Evolutionary conservation across 768 basidiomycete species (phyloP), one percentile per base, ranked within the genome.

Genomic region (Hygrophorus pudorinus): DNA sequence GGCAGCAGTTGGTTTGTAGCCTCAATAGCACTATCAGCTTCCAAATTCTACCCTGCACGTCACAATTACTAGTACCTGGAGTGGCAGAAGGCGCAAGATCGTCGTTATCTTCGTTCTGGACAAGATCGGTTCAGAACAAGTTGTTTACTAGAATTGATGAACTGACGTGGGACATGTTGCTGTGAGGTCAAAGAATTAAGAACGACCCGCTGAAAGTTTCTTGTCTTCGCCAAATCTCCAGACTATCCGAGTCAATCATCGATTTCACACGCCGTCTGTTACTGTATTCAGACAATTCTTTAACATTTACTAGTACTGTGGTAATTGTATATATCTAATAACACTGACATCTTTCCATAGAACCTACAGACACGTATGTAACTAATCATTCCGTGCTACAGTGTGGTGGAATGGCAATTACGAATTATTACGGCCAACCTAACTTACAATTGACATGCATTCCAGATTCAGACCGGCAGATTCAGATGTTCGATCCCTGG

Each of bases 1-100:
- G 27, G 71, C 75, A 46, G 72, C 78, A 29, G 67, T 59, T 30
- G 75, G 76, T 63, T 83, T 89, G 71, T 89, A 90, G 46, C 87
- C 87, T 87, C 30, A 45, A 46, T 35, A 53, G 51, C 48, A 29
- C 31, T 41, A 51, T 46, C 41, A 49, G 44, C 42, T 41, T 31
- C n/a, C n/a, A 24, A 24, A 33, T 24, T 16, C 17, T 40, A 44
- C 40, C 37, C 16, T 36, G 16, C 28, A 41, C 32, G n/a, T 38
- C 14, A 34, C 24, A 30, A 28, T 33, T 28, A 36, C 38, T 39
- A 46, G 51, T 46, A 79, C 85, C 86, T 64, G 82, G 82, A 44
- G 87, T 88, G 57, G 56, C 34, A 54, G 76, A 64, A 44, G 85
- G 81, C 41, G 67, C 66, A 48, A 90, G 70, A 55, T 89, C 50